These are phyloP conservation scores for Monilinia aucupariae DNA, from an alignment of 2,329 filamentous ascomycete genomes.

Conservation along the genomic window DNA sequence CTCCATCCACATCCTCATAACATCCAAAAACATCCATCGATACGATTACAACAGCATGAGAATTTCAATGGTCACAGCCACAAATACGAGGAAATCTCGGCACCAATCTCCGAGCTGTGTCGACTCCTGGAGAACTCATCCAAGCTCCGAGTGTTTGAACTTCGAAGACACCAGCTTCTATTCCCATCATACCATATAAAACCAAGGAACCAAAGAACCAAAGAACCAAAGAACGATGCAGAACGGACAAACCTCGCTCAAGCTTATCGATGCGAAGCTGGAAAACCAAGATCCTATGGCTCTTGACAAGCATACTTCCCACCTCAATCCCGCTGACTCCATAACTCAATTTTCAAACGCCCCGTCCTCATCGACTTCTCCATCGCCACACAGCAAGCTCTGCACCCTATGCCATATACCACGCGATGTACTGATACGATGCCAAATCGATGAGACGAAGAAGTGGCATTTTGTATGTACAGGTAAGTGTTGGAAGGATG, in stretches of 20 bases:
- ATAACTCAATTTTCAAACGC: not conserved
- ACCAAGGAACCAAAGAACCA: not conserved
- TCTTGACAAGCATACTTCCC: not conserved
- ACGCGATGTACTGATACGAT: slow-evolving; percentile 21
- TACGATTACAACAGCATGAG: not conserved
- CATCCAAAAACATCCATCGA: rapidly evolving
- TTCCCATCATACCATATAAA: not conserved
- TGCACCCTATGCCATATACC: slow-evolving; percentile 19
- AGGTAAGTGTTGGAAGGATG: slow-evolving; percentile 10
- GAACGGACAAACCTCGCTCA: not conserved
- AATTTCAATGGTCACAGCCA: not conserved
- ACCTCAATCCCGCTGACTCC: not conserved
- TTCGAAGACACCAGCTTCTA: not conserved
- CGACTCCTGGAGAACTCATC: not conserved
- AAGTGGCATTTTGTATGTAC: slow-evolving; percentile 23
- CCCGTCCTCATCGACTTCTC: not conserved
- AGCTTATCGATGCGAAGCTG: not conserved
- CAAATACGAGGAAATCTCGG: not conserved
- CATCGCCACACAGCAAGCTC: slow-evolving; percentile 18
- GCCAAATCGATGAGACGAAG: slow-evolving; percentile 19
- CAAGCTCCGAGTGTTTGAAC: not conserved
- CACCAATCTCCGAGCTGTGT: not conserved
- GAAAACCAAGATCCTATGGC: not conserved
- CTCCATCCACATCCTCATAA: too few species aligned
- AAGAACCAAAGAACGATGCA: not conserved